A percentile compares a stretch with the other conserved stretches of the same genome.
These are phyloP conservation scores for Stevia rebaudiana DNA, from an alignment of 140 eudicot species.

Conservation along the genomic window DNA sequence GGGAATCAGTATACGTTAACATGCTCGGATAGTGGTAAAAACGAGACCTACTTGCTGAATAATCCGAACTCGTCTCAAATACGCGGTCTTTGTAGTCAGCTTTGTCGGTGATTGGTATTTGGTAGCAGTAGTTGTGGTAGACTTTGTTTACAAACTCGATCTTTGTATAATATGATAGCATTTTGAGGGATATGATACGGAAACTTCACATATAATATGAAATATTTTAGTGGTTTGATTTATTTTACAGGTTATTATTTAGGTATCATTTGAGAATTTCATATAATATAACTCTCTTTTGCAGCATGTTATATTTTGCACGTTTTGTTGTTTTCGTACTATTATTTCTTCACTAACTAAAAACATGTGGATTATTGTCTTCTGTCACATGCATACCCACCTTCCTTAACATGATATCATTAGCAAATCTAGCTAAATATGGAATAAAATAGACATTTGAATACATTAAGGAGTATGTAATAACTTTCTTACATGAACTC, in stretches of 20 bases:
- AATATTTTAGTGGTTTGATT: slow-evolving; percentile 10
- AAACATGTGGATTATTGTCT: too few species aligned
- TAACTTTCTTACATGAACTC: too few species aligned
- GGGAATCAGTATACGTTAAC: slow-evolving; percentile 56
- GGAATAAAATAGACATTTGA: too few species aligned
- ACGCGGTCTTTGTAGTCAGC: slow-evolving; percentile 62
- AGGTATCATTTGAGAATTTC: background rate
- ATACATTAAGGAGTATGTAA: too few species aligned
- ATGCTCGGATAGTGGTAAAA: slow-evolving; percentile 62
- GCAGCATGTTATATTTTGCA: too few species aligned
- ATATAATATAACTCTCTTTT: too few species aligned
- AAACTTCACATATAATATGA: background rate
- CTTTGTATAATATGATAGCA: slow-evolving; percentile 17
- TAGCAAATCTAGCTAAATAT: too few species aligned
- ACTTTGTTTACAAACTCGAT: slow-evolving; percentile 7
- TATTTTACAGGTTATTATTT: background rate
- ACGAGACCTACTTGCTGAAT: slow-evolving; percentile 38
- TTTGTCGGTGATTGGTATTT: slow-evolving; percentile 49
- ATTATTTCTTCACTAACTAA: too few species aligned
- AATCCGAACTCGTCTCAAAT: slow-evolving; percentile 57
- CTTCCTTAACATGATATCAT: too few species aligned
- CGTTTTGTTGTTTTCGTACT: too few species aligned
- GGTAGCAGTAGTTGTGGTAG: slow-evolving; percentile 3
- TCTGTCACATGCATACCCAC: too few species aligned
- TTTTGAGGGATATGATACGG: slow-evolving; percentile 11